Percentiles rank a stretch among this genome's conserved stretches.
phyloP scores from a whole-genome alignment of 169 alveolate species.

The Plasmodium chabaudi region DNA sequence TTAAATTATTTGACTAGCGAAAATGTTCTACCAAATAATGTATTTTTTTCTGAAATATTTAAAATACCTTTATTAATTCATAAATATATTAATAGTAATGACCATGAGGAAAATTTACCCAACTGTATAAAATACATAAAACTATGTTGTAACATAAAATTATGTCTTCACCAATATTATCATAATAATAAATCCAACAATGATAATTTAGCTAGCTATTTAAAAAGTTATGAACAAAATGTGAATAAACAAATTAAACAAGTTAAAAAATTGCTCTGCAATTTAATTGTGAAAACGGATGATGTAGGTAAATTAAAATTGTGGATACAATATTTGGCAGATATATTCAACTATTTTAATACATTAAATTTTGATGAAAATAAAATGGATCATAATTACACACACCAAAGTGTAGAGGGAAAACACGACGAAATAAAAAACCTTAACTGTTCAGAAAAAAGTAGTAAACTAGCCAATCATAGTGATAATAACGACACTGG shows the following conservation, averaged over 20 bases:
- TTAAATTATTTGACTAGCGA: not conserved
- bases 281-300: constrained; percentile 46
- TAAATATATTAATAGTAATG: constrained; percentile 15
- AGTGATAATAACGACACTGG: not conserved
- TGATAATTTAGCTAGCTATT: constrained; percentile 1
- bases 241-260: constrained; percentile 28
- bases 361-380: not conserved
- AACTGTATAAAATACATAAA: constrained; percentile 30
- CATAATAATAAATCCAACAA: constrained; percentile 8
- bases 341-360: constrained; percentile 35
- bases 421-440: not conserved
- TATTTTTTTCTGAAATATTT: constrained; percentile 14
- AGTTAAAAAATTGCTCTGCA: constrained; percentile 15
- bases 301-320: constrained; percentile 20
- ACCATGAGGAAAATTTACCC: constrained; percentile 39
- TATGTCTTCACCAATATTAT: constrained; percentile 4
- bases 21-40: not conserved
- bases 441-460: constrained; percentile 17
- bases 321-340: constrained; percentile 20
- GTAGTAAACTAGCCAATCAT: not conserved
- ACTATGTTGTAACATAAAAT: constrained; percentile 18
- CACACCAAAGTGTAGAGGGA: not conserved
- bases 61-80: constrained; percentile 57
- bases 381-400: constrained; percentile 1
- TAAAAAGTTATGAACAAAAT: constrained; percentile 29